Conservation (phyloP, 495 filamentous ascomycete genomes). For the Penicillium herquei region DNA sequence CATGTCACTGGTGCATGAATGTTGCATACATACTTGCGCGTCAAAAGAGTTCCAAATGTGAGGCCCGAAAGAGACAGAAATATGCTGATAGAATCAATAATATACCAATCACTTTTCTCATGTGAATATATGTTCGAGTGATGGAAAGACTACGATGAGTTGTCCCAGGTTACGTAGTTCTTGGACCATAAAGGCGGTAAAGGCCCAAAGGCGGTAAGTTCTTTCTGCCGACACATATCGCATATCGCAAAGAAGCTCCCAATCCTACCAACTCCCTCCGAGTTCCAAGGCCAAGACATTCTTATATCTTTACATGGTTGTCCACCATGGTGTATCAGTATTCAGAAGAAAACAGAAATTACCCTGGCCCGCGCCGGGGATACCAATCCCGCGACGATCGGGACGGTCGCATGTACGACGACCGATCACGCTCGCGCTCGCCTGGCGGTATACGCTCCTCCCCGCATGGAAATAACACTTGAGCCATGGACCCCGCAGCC, state of each 20-base stretch:
- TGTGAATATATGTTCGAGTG: too few relatives aligned
- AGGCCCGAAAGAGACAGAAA: too few relatives aligned
- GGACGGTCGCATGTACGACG: constrained; percentile 52
- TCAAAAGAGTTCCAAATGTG: too few relatives aligned
- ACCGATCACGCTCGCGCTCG: constrained; percentile 45
- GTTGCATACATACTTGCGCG: too few relatives aligned
- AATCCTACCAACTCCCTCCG: constrained; percentile 5
- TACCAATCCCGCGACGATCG: constrained; percentile 19
- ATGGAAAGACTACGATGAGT: too few relatives aligned
- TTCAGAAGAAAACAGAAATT: constrained; percentile 29
- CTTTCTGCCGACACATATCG: constrained; percentile 16
- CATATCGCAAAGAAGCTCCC: constrained; percentile 5
- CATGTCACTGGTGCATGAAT: too few relatives aligned
- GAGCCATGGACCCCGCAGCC: constrained; percentile 6
- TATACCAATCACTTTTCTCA: too few relatives aligned
- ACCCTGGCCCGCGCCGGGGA: constrained; percentile 26
- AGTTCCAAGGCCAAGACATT: neutral
- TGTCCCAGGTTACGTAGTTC: too few relatives aligned
- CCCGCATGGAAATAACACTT: constrained; percentile 37
- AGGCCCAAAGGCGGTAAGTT: constrained; percentile 9
- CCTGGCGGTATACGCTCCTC: constrained; percentile 47
- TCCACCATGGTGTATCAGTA: constrained; percentile 34
- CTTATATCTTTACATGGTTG: constrained; percentile 6
- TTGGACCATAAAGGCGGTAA: too few relatives aligned
- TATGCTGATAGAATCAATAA: too few relatives aligned